Base-by-base conservation (phyloP, 2,329 filamentous ascomycete species). In the Aspergillus glaucus region DNA sequence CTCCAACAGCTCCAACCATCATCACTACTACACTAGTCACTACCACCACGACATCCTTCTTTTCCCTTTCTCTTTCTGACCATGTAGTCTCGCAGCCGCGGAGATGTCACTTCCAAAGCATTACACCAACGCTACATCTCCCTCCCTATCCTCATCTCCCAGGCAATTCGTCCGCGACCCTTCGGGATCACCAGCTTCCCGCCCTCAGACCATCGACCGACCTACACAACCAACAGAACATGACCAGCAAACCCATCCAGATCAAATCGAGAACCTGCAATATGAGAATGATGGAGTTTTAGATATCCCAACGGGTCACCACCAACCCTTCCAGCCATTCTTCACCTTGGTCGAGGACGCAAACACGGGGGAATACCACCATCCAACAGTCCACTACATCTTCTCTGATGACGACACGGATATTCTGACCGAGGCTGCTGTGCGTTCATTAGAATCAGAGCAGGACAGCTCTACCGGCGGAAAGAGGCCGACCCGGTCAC, bases 341-440 rank as follows among this genome's bases (percentile, higher is more conserved):
- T 96, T 95, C 74, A 86, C 88, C 1, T 76, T 96, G 39, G 77
- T 97, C 55, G 83, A 88, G 62, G 90, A 95, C 67, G 72, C 79
- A 9, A 79, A 81, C n/a, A 84, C 81, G 7, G 79, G 82, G 59
- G 81, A 87, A 42, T 87, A 88, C 53, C 79, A 88, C 60, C 91
- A 97, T 65, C 93, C 92, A 1, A 83, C 81, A 46, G 83, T 95
- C 1, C 89, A 92, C 72, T 97, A 97, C 72, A 80, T 97, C 62
- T 97, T 98, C 73, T 81, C 82, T 58, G 91, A 97, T 68, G 93
- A 97, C 69, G 90, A 96, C 63, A 80, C 84, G 2, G 86, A 91
- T 43, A 74, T 87, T 41, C 75, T 95, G 34, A 86, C 86, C 1
- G 78, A 82, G 34, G 84, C 86, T 2, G 78, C 79, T 4, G 67